Evolutionary conservation across 768 basidiomycete genomes (phyloP).

Genomic region (Tulasnella sp.): DNA sequence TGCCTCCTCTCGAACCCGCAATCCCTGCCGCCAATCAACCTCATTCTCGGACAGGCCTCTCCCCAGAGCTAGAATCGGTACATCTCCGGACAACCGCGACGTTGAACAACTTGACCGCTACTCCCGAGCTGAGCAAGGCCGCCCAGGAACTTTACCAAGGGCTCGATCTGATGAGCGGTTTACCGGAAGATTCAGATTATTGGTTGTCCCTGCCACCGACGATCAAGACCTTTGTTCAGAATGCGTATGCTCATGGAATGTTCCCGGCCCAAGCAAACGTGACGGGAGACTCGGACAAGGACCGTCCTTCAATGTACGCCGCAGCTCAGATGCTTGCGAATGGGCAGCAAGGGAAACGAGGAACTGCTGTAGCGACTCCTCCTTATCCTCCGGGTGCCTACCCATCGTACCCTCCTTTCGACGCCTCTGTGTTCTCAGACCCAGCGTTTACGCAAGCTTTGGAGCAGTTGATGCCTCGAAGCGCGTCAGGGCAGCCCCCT

Average conservation of each 20-base stretch:
- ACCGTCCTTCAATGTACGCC: slow-evolving; percentile 53
- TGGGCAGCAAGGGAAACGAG: slow-evolving; percentile 40
- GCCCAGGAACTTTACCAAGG: slow-evolving; percentile 60
- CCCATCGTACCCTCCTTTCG: slow-evolving; percentile 43
- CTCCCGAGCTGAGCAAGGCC: slow-evolving; percentile 55
- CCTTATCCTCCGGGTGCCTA: slow-evolving; percentile 32
- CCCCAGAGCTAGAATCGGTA: slow-evolving; percentile 49
- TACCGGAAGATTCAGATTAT: slow-evolving; percentile 55
- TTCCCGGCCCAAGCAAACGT: neutral
- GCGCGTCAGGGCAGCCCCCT: slow-evolving; percentile 32
- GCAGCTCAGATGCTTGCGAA: slow-evolving; percentile 54
- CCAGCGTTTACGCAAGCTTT: slow-evolving; percentile 51
- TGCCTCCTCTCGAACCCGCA: slow-evolving; percentile 21
- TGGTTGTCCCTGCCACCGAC: slow-evolving; percentile 67
- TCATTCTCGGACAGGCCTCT: slow-evolving; percentile 37
- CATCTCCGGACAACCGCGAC: slow-evolving; percentile 47
- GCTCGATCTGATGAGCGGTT: slow-evolving; percentile 42
- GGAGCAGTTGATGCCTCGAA: slow-evolving; percentile 40
- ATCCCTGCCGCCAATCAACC: neutral
- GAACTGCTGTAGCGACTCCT: slow-evolving; percentile 37
- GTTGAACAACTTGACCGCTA: slow-evolving; percentile 39
- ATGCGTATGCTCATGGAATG: slow-evolving; percentile 36
- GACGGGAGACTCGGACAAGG: slow-evolving; percentile 35
- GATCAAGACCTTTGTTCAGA: slow-evolving; percentile 63
- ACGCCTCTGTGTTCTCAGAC: slow-evolving; percentile 53